Base-by-base conservation (phyloP, 441 rosid species). In the Aleurites moluccanus region DNA sequence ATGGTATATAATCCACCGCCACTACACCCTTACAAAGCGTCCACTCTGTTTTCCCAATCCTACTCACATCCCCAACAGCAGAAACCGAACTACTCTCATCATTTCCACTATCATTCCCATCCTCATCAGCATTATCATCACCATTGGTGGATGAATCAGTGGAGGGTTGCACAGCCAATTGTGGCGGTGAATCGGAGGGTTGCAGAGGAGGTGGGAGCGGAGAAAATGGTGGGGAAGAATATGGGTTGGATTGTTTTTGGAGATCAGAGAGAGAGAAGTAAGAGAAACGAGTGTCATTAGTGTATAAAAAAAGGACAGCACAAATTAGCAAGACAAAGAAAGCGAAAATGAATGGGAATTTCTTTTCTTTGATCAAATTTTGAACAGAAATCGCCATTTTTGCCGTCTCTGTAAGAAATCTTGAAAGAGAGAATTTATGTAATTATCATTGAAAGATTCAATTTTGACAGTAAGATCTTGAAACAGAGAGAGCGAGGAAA, bases 1-100 rank as follows among this genome's bases (percentile, higher is more conserved):
- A 92, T 25, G 98, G 97, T 73, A 95, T 90, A 68, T 75, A 86
- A 83, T 92, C 99, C 64, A 81, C 90, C 27, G 89, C 87, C 74
- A 53, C 79, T 4, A 80, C 15, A 1, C 87, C 85, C 64, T 79
- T 64, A 42, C 97, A 94, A 23, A 76, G 47, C 75, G 28, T 74
- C 98, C 98, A 89, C 50, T 79, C 59, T 59, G 79, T 71, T 2
- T 74, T 74, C 30, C 74, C 25, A 49, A 27, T 35, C 30, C 38
- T 49, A 25, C 25, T 57, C 20, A 10, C 6, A 20, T 40, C 25
- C 13, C 10, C n/a, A 66, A 70, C 72, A 6, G 33, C 69, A 56
- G 61, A 75, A 67, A 60, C 62, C 52, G 47, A 55, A 8, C 21
- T 25, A 53, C 4, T 52, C 1, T 42, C 21, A 13, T 53, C 52